Evolutionary conservation across 495 filamentous ascomycete genomes (phyloP).

Genomic region (Schizothecium vesticola): DNA sequence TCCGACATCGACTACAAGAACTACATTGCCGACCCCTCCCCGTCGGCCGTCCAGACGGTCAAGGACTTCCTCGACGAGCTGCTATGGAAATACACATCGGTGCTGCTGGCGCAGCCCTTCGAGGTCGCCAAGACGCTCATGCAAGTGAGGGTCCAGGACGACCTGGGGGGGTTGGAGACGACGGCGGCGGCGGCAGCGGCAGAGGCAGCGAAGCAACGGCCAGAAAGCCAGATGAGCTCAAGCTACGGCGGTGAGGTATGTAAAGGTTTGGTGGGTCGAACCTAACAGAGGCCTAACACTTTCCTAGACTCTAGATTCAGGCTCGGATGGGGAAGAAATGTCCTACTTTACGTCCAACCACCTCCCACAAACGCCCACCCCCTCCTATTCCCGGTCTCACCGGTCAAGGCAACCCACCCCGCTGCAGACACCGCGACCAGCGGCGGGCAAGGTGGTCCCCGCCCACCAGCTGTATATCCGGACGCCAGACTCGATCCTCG

Average conservation of each 20-base stretch:
- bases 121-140: slow-evolving; percentile 92
- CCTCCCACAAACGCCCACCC: slow-evolving; percentile 51
- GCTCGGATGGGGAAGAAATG: slow-evolving; percentile 73
- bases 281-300: background rate
- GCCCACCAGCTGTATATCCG: slow-evolving; percentile 64
- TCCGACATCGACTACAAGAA: slow-evolving; percentile 85
- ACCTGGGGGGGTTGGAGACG: slow-evolving; percentile 33
- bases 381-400: slow-evolving; percentile 41
- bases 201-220: slow-evolving; percentile 20
- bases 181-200: slow-evolving; percentile 23
- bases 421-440: slow-evolving; percentile 22
- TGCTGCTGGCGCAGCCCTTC: slow-evolving; percentile 88
- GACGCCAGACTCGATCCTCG: slow-evolving; percentile 65
- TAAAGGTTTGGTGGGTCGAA: background rate
- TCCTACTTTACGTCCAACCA: slow-evolving; percentile 74
- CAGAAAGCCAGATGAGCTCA: slow-evolving; percentile 36
- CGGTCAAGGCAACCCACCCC: slow-evolving; percentile 28
- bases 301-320: slow-evolving; percentile 43
- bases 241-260: slow-evolving; percentile 46
- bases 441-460: slow-evolving; percentile 22
- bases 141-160: slow-evolving; percentile 62
- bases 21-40: slow-evolving; percentile 71
- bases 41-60: slow-evolving; percentile 64
- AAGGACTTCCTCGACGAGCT: slow-evolving; percentile 72
- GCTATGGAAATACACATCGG: slow-evolving; percentile 76